Evolutionary conservation across 2,329 filamentous ascomycete genomes (phyloP).

Genomic region (Herpotrichia juniperi): DNA sequence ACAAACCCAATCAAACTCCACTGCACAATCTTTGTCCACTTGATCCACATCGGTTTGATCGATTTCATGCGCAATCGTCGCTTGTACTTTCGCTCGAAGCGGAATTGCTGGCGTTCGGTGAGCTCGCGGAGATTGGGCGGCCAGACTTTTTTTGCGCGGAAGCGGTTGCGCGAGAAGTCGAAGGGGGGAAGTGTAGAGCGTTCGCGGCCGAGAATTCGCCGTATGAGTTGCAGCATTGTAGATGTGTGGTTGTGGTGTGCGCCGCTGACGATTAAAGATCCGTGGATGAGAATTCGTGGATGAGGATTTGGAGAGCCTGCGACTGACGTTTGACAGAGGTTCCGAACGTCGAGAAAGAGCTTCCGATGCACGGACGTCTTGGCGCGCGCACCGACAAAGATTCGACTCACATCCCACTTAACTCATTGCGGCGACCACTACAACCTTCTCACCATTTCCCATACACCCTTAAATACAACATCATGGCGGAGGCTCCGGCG

Average conservation of each 20-base stretch:
- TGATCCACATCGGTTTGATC: constrained; percentile 68
- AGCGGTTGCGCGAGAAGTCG: constrained; percentile 61
- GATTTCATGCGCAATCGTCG: constrained; percentile 68
- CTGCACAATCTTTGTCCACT: constrained; percentile 69
- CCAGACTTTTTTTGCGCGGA: constrained; percentile 74
- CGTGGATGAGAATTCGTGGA: neutral
- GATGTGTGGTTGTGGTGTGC: constrained; percentile 2
- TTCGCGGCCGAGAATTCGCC: constrained; percentile 54
- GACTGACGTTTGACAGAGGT: constrained; percentile 22
- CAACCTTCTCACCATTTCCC: neutral
- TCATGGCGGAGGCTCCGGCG: constrained; percentile 40
- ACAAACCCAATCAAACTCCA: constrained; percentile 55
- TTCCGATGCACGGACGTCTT: constrained; percentile 1
- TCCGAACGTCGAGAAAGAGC: neutral
- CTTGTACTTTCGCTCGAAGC: constrained; percentile 80
- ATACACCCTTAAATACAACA: constrained; percentile 6
- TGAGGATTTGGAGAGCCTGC: constrained; percentile 5
- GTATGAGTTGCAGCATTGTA: constrained; percentile 48
- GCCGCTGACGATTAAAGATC: neutral
- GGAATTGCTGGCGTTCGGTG: constrained; percentile 74
- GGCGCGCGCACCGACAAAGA: neutral
- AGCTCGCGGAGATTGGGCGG: constrained; percentile 77
- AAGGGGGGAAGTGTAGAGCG: constrained; percentile 42
- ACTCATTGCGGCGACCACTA: neutral
- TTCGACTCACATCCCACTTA: neutral